Evolutionary conservation across 306 rosid species (phyloP).

Genomic region (Clitoria ternatea): DNA sequence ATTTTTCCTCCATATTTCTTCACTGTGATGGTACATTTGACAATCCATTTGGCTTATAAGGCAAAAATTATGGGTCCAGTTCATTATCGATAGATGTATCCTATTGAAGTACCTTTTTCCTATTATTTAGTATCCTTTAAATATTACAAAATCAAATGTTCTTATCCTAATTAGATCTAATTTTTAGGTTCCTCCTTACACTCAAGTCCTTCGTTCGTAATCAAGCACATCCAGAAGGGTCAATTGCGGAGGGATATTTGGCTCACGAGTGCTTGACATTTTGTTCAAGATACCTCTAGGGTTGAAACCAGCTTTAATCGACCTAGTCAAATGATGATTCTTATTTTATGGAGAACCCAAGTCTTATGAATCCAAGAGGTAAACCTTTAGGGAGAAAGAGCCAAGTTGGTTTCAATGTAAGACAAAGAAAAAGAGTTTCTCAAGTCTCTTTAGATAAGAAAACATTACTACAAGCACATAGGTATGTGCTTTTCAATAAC

Average conservation of each 20-base stretch:
- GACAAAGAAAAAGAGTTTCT: background rate
- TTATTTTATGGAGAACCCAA: no score
- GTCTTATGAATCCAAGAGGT: background rate
- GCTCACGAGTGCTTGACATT: background rate
- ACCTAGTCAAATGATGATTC: background rate
- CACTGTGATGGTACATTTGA: no score
- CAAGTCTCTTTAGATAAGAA: background rate
- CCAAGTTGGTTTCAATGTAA: background rate
- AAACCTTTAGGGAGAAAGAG: background rate
- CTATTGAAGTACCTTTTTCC: background rate
- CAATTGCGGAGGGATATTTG: background rate
- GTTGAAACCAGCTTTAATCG: background rate
- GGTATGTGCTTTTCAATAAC: background rate
- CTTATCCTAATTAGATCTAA: background rate
- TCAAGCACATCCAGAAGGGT: background rate
- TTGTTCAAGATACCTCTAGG: background rate
- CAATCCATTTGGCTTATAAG: background rate
- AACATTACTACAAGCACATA: background rate
- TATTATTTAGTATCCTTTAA: background rate
- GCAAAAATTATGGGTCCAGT: background rate
- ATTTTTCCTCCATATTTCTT: background rate
- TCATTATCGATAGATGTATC: background rate
- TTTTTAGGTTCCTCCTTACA: background rate
- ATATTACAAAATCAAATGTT: background rate
- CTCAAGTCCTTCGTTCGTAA: background rate